Base-by-base conservation (phyloP, 768 basidiomycete genomes). In the Hydnum rufescens region DNA sequence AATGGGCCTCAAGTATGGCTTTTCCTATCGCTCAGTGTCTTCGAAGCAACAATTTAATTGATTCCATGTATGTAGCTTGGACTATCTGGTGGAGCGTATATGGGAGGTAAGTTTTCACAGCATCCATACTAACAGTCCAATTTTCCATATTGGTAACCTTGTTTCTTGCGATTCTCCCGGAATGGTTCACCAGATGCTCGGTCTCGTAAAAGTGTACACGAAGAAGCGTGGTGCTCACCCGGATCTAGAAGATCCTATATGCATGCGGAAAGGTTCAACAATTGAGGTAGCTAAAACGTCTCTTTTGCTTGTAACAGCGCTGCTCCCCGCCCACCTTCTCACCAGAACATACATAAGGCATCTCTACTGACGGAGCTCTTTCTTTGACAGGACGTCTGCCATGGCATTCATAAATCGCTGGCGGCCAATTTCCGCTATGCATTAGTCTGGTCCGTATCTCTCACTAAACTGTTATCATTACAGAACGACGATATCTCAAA, bases 201-300 rank as follows among this genome's bases (percentile, higher is more conserved):
- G 72, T 51, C 72, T 87, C 4, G 82, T 82, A 52, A 92, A 90
- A 61, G 77, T 99, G 43, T 99, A 96, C 65, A 99, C 95, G 2
- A 99, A 99, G 68, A 92, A 92, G 64, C 74, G 95, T 42, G 95
- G 93, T n/a, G 84, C 73, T 29, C 84, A 83, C 57, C 92, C 95
- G 2, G 95, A 97, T 64, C 66, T 99, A 8, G 66, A 71, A 1
- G 95, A 99, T 64, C 95, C 95, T 25, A 77, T 97, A 48, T 68
- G 68, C 53, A 59, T 96, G 55, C 74, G 93, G 54, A 82, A 77
- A 62, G 95, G 93, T 0, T 88, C 93, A 2, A 90, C 87, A 3
- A 82, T 97, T 49, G 92, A 96, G 72, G 85, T 83, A 26, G 52
- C 53, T 19, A 52, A 32, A 49, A 32, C 32, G 3, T 42, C 44